phyloP scores from a whole-genome alignment of 257 asterid genomes.

The Scutellaria galericulata region DNA sequence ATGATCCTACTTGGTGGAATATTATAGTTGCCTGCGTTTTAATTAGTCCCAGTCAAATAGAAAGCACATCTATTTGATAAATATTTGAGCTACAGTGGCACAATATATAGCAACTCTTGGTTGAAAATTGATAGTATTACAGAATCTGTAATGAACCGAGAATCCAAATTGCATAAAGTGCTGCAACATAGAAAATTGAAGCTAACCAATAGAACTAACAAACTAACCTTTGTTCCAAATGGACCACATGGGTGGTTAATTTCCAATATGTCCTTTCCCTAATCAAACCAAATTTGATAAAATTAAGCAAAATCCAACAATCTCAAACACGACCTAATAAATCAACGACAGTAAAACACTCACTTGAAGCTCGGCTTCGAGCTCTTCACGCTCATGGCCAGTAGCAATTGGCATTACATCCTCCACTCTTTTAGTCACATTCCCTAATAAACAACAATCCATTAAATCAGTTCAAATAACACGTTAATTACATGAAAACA shows the following conservation, averaged over 20 bases:
- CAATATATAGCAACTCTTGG: neutral
- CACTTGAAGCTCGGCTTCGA: conserved; percentile 84
- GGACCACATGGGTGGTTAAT: conserved; percentile 59
- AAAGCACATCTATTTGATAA: neutral
- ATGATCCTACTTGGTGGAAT: conserved; percentile 3
- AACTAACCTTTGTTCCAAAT: conserved; percentile 63
- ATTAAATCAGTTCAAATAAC: conserved; percentile 10
- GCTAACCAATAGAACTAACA: neutral
- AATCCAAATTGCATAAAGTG: neutral
- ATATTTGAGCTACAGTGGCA: neutral
- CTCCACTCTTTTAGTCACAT: conserved; percentile 67
- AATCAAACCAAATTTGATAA: conserved; percentile 26
- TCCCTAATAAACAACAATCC: conserved; percentile 38
- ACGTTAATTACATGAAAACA: neutral
- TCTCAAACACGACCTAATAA: neutral
- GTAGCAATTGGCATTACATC: conserved; percentile 96
- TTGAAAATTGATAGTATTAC: neutral
- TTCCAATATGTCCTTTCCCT: conserved; percentile 65
- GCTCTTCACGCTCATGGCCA: conserved; percentile 97
- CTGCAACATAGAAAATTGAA: neutral
- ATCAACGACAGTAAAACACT: conserved; percentile 33
- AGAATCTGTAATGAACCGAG: conserved; percentile 1
- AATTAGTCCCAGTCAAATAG: neutral
- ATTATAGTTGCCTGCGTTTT: neutral
- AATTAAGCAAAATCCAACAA: conserved; percentile 16